Conservation (phyloP, 2,329 filamentous ascomycete genomes). For the Trichophyton simii region DNA sequence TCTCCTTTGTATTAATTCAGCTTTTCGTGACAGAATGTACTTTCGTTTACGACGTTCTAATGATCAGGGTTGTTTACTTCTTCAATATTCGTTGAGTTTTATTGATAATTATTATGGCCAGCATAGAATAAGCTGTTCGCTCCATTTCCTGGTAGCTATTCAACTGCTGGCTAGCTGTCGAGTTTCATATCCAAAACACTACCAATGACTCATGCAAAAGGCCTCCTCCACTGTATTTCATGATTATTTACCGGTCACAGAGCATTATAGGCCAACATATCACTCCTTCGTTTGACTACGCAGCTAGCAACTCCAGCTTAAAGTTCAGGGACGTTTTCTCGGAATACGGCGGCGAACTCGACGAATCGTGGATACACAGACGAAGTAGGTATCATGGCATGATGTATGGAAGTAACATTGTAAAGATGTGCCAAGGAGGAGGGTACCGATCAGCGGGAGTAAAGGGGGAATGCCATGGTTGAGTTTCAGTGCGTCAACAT, state of each 20-base stretch:
- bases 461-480: background rate
- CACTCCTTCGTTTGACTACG: background rate
- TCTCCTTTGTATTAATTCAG: background rate
- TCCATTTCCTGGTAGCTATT: no score
- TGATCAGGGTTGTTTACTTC: background rate
- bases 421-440: background rate
- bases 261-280: background rate
- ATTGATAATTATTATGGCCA: no score
- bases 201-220: no score
- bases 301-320: background rate
- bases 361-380: background rate
- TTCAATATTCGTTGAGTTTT: background rate
- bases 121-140: no score
- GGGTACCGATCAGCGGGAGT: background rate
- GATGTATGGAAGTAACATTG: background rate
- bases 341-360: background rate
- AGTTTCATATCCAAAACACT: no score
- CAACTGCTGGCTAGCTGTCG: no score
- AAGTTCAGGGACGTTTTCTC: background rate
- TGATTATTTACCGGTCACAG: background rate
- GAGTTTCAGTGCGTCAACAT: background rate
- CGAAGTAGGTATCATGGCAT: background rate
- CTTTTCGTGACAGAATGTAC: slow-evolving; percentile 3
- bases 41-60: background rate
- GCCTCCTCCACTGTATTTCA: no score